Conservation (phyloP, 208 protist genomes). For the Borovskyia barvae region DNA sequence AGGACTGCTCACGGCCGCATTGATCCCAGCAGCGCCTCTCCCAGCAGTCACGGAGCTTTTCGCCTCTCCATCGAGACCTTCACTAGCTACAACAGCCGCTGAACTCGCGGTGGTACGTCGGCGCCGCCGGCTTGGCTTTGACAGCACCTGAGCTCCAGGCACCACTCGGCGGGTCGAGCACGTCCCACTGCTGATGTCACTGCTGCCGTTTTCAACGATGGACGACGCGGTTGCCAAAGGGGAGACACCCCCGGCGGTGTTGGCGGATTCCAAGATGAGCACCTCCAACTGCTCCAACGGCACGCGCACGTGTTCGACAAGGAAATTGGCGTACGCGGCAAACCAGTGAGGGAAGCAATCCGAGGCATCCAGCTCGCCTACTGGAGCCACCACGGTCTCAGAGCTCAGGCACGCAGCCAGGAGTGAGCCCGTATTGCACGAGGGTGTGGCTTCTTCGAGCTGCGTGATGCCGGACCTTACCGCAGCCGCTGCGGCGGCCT, state of each 20-base stretch:
- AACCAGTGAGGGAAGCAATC: conserved; percentile 2
- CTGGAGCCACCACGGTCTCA: not conserved
- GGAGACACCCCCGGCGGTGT: conserved; percentile 5
- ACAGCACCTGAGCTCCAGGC: conserved; percentile 11
- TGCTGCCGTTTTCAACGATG: not conserved
- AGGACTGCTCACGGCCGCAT: not conserved
- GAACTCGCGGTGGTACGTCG: not conserved
- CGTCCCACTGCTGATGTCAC: not conserved
- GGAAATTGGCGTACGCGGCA: not conserved
- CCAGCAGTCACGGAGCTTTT: not conserved
- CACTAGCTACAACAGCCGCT: not conserved
- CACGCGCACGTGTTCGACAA: conserved; percentile 9
- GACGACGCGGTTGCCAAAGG: not conserved
- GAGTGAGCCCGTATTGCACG: too few relatives aligned
- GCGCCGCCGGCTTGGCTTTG: conserved; percentile 14
- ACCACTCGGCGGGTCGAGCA: conserved; percentile 8
- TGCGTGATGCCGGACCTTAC: too few relatives aligned
- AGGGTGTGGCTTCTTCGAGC: too few relatives aligned
- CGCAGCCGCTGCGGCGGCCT: too few relatives aligned
- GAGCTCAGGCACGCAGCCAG: too few relatives aligned
- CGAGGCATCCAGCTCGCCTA: not conserved
- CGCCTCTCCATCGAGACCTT: not conserved
- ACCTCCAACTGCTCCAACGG: conserved; percentile 21
- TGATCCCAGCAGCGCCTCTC: not conserved
- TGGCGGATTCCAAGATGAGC: conserved; percentile 5